These are phyloP conservation scores for Stachybotrys chartarum DNA, from an alignment of 2,329 filamentous ascomycete species.

Conservation along the genomic window DNA sequence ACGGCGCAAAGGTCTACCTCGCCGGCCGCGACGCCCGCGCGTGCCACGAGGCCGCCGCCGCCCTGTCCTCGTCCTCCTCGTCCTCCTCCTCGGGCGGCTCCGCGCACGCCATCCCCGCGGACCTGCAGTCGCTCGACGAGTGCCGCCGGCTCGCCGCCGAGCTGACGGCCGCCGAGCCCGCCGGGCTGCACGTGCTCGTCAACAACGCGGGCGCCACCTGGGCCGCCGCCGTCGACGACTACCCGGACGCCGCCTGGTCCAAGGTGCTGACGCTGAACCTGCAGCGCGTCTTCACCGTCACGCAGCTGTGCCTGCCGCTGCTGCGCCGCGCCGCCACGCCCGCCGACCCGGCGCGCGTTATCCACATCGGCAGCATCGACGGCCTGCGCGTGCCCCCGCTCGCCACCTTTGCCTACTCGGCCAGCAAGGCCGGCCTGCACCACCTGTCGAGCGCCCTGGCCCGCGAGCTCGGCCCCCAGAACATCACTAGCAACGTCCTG, in stretches of 20 bases:
- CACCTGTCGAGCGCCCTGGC: slow-evolving; percentile 55
- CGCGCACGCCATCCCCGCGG: slow-evolving; percentile 52
- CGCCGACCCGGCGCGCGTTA: slow-evolving; percentile 46
- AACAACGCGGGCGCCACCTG: slow-evolving; percentile 62
- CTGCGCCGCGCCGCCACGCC: slow-evolving; percentile 40
- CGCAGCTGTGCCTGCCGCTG: slow-evolving; percentile 52
- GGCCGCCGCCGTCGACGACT: slow-evolving; percentile 52
- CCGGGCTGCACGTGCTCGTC: slow-evolving; percentile 52
- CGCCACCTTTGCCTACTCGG: slow-evolving; percentile 53
- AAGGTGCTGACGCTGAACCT: slow-evolving; percentile 58
- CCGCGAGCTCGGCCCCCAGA: slow-evolving; percentile 49
- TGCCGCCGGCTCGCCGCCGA: slow-evolving; percentile 46
- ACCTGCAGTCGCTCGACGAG: slow-evolving; percentile 54
- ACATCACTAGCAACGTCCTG: slow-evolving; percentile 60
- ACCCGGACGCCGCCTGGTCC: slow-evolving; percentile 51
- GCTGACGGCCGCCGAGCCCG: slow-evolving; percentile 38
- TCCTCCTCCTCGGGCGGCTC: slow-evolving; percentile 33
- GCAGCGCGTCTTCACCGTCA: slow-evolving; percentile 61
- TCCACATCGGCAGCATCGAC: slow-evolving; percentile 60
- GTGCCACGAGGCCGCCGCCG: slow-evolving; percentile 47
- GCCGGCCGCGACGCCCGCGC: slow-evolving; percentile 54
- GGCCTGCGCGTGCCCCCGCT: slow-evolving; percentile 52
- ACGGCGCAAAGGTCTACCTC: slow-evolving; percentile 59
- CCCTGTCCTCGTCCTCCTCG: slow-evolving; percentile 43
- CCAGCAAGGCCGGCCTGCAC: slow-evolving; percentile 58